These are phyloP conservation scores for Clarireedia hainanense DNA, from an alignment of 2,329 filamentous ascomycete genomes.

Conservation along the genomic window DNA sequence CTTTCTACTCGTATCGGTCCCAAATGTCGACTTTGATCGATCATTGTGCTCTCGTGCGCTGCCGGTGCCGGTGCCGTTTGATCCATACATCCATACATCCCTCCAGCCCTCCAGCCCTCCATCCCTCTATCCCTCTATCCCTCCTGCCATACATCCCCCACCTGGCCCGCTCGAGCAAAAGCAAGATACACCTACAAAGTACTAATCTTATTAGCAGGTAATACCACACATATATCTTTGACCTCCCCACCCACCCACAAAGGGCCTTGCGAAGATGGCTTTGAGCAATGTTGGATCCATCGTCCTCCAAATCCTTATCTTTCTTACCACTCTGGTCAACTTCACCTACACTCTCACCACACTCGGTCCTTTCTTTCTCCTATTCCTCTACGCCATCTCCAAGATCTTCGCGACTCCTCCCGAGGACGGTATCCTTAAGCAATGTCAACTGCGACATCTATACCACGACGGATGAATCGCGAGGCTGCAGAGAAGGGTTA, in stretches of 20 bases:
- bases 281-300: constrained; percentile 45
- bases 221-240: no score
- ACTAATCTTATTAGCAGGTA: no score
- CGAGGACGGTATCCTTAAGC: constrained; percentile 37
- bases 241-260: background rate
- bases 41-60: no score
- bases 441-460: constrained; percentile 24
- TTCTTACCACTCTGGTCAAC: constrained; percentile 46
- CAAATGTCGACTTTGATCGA: no score
- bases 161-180: no score
- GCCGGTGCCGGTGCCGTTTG: no score
- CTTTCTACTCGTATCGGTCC: no score
- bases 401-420: constrained; percentile 41
- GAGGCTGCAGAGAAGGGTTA: background rate
- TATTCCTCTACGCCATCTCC: constrained; percentile 41
- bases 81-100: no score
- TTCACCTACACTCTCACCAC: constrained; percentile 43
- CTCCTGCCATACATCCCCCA: no score
- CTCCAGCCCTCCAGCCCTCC: no score
- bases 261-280: constrained; percentile 35
- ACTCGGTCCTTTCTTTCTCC: constrained; percentile 39
- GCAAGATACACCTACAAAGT: no score
- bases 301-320: constrained; percentile 43
- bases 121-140: no score
- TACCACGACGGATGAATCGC: constrained; percentile 22